Percentiles rank a stretch among this genome's conserved stretches.
Conservation (phyloP, 1,139 yeast species). For the Nakaseomyces uthaithaninus region DNA sequence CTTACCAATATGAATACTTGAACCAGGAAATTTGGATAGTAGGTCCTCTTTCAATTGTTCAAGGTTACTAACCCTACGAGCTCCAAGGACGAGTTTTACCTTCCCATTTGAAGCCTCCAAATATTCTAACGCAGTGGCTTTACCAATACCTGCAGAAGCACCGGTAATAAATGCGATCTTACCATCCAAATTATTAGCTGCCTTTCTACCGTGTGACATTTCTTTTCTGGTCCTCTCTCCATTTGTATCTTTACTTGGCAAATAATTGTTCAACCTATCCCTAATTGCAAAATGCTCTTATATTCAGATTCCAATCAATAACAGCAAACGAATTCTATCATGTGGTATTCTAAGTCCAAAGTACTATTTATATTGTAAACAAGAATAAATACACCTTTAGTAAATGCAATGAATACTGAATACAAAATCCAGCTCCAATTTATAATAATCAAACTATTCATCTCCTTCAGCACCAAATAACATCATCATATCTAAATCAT, state of each 20-base stretch:
- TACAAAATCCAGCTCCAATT: no score
- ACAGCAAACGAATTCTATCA: slow-evolving; percentile 5
- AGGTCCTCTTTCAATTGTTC: slow-evolving; percentile 42
- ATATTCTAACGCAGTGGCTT: slow-evolving; percentile 67
- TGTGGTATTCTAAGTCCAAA: no score
- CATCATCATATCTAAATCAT: slow-evolving; percentile 34
- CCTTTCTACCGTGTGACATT: slow-evolving; percentile 37
- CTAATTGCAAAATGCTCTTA: neutral
- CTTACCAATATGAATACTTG: slow-evolving; percentile 41
- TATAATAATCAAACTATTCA: slow-evolving; percentile 12
- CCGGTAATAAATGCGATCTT: slow-evolving; percentile 39
- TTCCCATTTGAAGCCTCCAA: slow-evolving; percentile 62
- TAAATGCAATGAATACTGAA: no score
- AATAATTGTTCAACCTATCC: no score
- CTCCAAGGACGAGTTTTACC: slow-evolving; percentile 57
- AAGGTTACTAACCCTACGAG: slow-evolving; percentile 56
- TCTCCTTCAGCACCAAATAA: slow-evolving; percentile 33
- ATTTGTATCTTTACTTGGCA: neutral
- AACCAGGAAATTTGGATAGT: slow-evolving; percentile 39
- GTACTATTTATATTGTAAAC: no score
- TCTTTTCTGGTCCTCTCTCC: no score
- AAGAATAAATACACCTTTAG: no score
- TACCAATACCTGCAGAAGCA: slow-evolving; percentile 54
- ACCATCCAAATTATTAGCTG: slow-evolving; percentile 37
- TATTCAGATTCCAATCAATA: neutral